Conservation (phyloP, 2,329 filamentous ascomycete species). For the Alternaria hordeiaustralica region DNA sequence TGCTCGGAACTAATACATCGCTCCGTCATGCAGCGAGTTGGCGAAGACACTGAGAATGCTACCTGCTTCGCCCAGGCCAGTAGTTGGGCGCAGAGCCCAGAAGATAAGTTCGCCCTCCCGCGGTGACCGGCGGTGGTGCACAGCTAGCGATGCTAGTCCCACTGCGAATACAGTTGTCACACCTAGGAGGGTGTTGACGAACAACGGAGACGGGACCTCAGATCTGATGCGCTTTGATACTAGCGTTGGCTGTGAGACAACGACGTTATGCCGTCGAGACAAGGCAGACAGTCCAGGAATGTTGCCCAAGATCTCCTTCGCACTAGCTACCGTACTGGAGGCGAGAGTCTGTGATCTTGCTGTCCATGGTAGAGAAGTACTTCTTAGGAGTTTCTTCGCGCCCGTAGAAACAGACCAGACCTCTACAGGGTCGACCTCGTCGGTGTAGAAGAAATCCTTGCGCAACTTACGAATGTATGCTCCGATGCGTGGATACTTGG, state of each 20-base stretch:
- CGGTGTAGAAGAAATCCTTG: constrained; percentile 28
- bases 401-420: constrained; percentile 38
- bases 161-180: constrained; percentile 29
- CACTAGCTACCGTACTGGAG: constrained; percentile 15
- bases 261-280: constrained; percentile 10
- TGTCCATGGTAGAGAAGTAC: constrained; percentile 34
- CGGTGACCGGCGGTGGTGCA: constrained; percentile 42
- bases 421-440: constrained; percentile 28
- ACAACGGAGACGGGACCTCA: constrained; percentile 37
- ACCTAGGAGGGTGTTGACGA: constrained; percentile 32
- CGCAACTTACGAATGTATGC: constrained; percentile 49
- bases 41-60: constrained; percentile 40
- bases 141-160: constrained; percentile 36
- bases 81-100: constrained; percentile 36
- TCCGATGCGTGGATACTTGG: constrained; percentile 52
- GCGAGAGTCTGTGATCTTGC: constrained; percentile 16
- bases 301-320: constrained; percentile 30
- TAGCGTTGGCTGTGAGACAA: constrained; percentile 11
- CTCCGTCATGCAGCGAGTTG: constrained; percentile 29
- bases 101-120: constrained; percentile 45
- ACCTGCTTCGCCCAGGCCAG: constrained; percentile 40
- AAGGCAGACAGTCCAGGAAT: constrained; percentile 33
- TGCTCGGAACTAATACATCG: constrained; percentile 14
- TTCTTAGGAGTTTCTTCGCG: neutral
- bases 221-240: constrained; percentile 22